phyloP scores from a whole-genome alignment of 2,329 filamentous ascomycete genomes.

The Peltaster fructicola region DNA sequence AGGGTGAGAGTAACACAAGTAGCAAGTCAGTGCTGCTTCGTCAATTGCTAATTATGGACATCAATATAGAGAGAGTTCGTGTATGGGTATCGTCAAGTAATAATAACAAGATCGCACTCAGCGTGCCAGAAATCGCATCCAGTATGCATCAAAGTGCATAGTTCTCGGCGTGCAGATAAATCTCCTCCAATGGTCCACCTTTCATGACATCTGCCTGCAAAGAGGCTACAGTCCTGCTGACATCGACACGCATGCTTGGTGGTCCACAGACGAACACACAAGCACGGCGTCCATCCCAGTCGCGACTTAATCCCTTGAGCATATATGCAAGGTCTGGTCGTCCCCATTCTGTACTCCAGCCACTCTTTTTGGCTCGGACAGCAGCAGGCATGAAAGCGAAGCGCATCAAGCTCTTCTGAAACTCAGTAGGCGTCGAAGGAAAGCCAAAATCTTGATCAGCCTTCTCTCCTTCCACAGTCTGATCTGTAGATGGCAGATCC shows the following conservation, averaged over 20 bases:
- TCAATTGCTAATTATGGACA: no score
- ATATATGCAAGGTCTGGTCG: conserved; percentile 76
- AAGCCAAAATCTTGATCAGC: conserved; percentile 43
- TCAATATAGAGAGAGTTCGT: no score
- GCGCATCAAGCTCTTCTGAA: conserved; percentile 78
- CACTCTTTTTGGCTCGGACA: conserved; percentile 35
- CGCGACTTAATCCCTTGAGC: conserved; percentile 63
- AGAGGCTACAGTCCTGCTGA: conserved; percentile 66
- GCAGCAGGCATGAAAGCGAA: conserved; percentile 58
- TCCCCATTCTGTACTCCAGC: conserved; percentile 86
- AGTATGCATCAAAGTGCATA: conserved; percentile 67
- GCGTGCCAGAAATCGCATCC: no score
- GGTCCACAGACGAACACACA: conserved; percentile 91
- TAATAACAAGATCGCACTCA: no score
- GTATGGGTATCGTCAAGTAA: no score
- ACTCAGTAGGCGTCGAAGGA: conserved; percentile 65
- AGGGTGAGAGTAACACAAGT: no score
- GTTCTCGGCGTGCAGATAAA: conserved; percentile 89
- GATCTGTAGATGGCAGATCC: conserved; percentile 20
- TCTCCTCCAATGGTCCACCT: conserved; percentile 63
- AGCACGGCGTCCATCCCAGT: conserved; percentile 62
- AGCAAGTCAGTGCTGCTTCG: no score
- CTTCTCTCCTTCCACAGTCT: conserved; percentile 13
- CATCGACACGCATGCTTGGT: conserved; percentile 68
- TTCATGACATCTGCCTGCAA: conserved; percentile 73